Conservation (phyloP, 2,329 filamentous ascomycete genomes). For the Diaporthe citri region DNA sequence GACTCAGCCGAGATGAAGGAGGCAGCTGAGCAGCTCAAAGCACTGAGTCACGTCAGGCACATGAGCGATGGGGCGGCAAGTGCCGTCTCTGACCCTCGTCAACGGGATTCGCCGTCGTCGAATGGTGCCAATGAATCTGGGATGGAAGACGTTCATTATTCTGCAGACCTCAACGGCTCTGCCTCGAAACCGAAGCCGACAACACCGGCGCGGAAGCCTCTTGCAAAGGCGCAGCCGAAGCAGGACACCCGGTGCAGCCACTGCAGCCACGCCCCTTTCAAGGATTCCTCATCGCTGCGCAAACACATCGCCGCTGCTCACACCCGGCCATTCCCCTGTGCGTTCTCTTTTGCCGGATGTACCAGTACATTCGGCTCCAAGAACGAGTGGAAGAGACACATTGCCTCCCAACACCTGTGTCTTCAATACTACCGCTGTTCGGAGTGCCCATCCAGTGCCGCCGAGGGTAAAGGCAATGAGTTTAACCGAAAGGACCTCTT, state of each 20-base stretch:
- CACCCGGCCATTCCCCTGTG: conserved; percentile 84
- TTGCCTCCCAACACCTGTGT: conserved; percentile 88
- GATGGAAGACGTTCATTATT: conserved; percentile 54
- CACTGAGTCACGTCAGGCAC: conserved; percentile 72
- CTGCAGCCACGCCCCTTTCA: conserved; percentile 75
- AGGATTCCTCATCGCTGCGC: conserved; percentile 74
- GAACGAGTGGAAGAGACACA: conserved; percentile 98
- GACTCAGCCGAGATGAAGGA: conserved; percentile 79
- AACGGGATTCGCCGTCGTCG: conserved; percentile 52
- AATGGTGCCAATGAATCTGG: conserved; percentile 55
- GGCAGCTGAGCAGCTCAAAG: conserved; percentile 75
- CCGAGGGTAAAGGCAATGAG: conserved; percentile 72
- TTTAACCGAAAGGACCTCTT: conserved; percentile 98
- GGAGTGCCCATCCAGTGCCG: conserved; percentile 65
- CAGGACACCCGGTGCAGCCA: conserved; percentile 72
- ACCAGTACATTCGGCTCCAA: conserved; percentile 88
- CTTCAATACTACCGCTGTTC: conserved; percentile 75
- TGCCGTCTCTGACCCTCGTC: conserved; percentile 42
- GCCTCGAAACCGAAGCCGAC: conserved; percentile 56
- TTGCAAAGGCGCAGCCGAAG: conserved; percentile 63
- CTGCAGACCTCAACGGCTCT: conserved; percentile 51
- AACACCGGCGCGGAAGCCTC: conserved; percentile 54
- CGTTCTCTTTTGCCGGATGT: conserved; percentile 88
- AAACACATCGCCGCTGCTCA: conserved; percentile 78
- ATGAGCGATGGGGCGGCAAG: conserved; percentile 58